Conservation (phyloP, 192 early-diverging fungal genomes). For the Geosiphon pyriformis region DNA sequence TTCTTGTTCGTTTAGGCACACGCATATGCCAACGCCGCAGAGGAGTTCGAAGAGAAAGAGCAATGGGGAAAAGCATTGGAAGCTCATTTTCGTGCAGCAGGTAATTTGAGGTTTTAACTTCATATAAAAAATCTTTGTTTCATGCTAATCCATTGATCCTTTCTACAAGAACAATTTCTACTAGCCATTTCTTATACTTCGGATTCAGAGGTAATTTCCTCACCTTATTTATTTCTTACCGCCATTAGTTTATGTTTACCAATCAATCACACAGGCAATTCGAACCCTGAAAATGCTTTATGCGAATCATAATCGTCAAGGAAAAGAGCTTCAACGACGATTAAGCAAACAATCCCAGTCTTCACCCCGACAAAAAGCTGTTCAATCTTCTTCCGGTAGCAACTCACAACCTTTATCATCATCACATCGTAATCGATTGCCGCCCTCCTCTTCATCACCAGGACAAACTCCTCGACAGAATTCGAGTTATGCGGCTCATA, state of each 20-base stretch:
- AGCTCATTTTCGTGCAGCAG: slow-evolving; percentile 64
- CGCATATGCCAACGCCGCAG: slow-evolving; percentile 57
- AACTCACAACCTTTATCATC: slow-evolving; percentile 9
- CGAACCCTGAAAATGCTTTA: slow-evolving; percentile 63
- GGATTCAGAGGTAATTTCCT: slow-evolving; percentile 48
- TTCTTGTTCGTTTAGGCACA: slow-evolving; percentile 46
- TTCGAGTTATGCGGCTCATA: not conserved
- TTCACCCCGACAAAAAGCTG: slow-evolving; percentile 18
- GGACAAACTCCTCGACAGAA: not conserved
- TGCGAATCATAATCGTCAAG: slow-evolving; percentile 60
- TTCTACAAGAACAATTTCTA: slow-evolving; percentile 60
- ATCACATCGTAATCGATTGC: not conserved
- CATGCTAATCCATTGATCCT: too few species aligned
- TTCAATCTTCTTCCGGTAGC: too few species aligned
- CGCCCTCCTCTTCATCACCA: slow-evolving; percentile 1
- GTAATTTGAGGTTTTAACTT: too few species aligned
- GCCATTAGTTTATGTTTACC: too few species aligned
- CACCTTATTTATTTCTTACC: too few species aligned
- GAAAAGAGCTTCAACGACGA: slow-evolving; percentile 56
- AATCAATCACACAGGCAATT: slow-evolving; percentile 49
- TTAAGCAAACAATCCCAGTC: slow-evolving; percentile 31
- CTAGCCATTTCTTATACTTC: slow-evolving; percentile 49
- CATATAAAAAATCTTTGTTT: too few species aligned
- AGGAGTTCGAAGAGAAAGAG: slow-evolving; percentile 53
- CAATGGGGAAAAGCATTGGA: slow-evolving; percentile 54